These are phyloP conservation scores for Sicyos baderoa DNA, from an alignment of 306 rosid species.

Conservation along the genomic window DNA sequence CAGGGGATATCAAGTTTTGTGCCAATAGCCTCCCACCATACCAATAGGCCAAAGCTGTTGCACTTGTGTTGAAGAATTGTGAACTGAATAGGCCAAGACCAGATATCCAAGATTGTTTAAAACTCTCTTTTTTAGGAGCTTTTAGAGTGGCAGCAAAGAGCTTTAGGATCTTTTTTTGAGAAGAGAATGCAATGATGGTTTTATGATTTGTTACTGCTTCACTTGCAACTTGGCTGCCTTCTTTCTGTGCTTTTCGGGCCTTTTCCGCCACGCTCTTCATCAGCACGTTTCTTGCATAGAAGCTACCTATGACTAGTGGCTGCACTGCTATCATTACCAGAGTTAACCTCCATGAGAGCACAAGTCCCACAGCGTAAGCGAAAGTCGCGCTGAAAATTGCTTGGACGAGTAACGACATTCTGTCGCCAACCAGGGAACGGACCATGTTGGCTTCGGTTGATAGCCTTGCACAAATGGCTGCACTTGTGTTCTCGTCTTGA, in stretches of 20 bases:
- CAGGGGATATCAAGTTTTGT: conserved; percentile 34
- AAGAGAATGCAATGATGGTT: conserved; percentile 77
- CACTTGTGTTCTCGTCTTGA: conserved; percentile 76
- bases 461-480: conserved; percentile 76
- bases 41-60: conserved; percentile 79
- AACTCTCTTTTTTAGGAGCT: conserved; percentile 60
- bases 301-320: conserved; percentile 83
- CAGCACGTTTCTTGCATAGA: conserved; percentile 63
- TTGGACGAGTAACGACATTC: conserved; percentile 63
- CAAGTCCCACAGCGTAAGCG: conserved; percentile 59
- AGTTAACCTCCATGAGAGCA: conserved; percentile 71
- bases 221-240: conserved; percentile 86
- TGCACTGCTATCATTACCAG: conserved; percentile 89
- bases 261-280: conserved; percentile 72
- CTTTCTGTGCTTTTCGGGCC: conserved; percentile 59
- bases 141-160: conserved; percentile 52
- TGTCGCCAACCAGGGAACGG: conserved; percentile 77
- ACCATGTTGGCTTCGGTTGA: conserved; percentile 76
- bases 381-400: conserved; percentile 63
- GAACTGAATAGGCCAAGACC: conserved; percentile 81
- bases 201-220: conserved; percentile 78
- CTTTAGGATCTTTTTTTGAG: conserved; percentile 64
- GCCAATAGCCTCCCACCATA: conserved; percentile 73
- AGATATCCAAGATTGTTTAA: conserved; percentile 75
- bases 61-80: conserved; percentile 66